Conservation (phyloP, 2,329 filamentous ascomycete species). For the Aureobasidium zeae region DNA sequence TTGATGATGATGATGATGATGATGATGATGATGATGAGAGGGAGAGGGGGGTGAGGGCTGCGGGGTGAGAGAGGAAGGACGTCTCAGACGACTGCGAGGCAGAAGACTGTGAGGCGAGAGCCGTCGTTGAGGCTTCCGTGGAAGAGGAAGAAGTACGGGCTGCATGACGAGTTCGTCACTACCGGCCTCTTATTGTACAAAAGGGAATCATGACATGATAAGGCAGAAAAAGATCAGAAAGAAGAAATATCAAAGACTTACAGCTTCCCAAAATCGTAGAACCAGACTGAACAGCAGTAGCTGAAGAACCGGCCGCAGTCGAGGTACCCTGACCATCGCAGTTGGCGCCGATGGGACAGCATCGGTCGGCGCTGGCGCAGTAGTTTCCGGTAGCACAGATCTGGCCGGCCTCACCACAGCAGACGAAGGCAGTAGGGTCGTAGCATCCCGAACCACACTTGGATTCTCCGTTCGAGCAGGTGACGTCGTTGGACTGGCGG, state of each 20-base stretch:
- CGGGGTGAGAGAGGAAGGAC: background rate
- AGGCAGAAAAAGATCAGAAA: background rate
- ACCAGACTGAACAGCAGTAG: conserved; percentile 1
- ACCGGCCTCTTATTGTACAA: no score
- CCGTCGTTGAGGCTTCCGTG: background rate
- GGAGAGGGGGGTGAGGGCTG: background rate
- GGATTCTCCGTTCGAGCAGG: conserved; percentile 9
- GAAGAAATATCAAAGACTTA: background rate
- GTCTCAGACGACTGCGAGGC: conserved; percentile 11
- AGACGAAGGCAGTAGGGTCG: conserved; percentile 7
- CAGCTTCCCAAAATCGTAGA: conserved; percentile 13
- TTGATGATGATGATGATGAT: conserved; percentile 2
- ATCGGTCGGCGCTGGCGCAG: background rate
- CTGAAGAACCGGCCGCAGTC: conserved; percentile 1
- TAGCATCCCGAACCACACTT: conserved; percentile 11
- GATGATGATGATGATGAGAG: background rate
- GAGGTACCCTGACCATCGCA: conserved; percentile 14
- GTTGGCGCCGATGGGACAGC: conserved; percentile 11
- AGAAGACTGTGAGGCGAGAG: conserved; percentile 1
- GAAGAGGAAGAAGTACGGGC: background rate
- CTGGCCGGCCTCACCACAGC: background rate
- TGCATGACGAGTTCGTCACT: conserved; percentile 2
- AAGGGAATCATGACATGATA: no score
- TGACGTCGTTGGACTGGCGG: background rate
- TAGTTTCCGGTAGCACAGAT: conserved; percentile 1